Conservation (phyloP, 2,329 filamentous ascomycete species). For the Fusarium musae region DNA sequence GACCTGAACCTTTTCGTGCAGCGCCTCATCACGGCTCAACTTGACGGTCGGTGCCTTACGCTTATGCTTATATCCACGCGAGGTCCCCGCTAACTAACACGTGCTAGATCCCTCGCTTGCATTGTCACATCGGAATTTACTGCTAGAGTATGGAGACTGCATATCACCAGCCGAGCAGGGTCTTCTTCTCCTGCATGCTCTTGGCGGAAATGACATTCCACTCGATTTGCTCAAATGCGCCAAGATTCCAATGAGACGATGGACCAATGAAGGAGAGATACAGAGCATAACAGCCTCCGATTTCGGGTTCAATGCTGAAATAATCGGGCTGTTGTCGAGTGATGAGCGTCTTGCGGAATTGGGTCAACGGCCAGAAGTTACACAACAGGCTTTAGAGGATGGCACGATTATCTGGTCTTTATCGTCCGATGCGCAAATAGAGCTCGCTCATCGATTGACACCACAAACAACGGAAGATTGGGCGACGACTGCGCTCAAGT, state of each 20-base stretch:
- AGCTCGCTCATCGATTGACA: not conserved
- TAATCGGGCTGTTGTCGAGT: slow-evolving; percentile 33
- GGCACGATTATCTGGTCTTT: slow-evolving; percentile 36
- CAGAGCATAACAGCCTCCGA: slow-evolving; percentile 30
- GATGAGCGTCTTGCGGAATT: slow-evolving; percentile 16
- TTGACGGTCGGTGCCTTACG: slow-evolving; percentile 14
- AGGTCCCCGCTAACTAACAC: not conserved
- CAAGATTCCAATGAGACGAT: slow-evolving; percentile 36
- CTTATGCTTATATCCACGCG: accelerated
- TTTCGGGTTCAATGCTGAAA: slow-evolving; percentile 39
- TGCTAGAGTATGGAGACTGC: slow-evolving; percentile 41
- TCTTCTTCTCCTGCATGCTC: slow-evolving; percentile 38
- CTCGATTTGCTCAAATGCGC: slow-evolving; percentile 39
- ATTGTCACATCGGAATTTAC: slow-evolving; percentile 40
- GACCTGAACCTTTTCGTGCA: slow-evolving; percentile 39
- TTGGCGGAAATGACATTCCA: slow-evolving; percentile 41
- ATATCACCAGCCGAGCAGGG: slow-evolving; percentile 42
- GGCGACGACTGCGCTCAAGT: slow-evolving; percentile 29
- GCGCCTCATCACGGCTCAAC: slow-evolving; percentile 36
- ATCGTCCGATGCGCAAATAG: not conserved
- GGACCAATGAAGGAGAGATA: slow-evolving; percentile 45
- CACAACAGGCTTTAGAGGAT: slow-evolving; percentile 30
- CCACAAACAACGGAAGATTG: slow-evolving; percentile 36
- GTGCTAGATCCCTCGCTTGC: slow-evolving; percentile 14
- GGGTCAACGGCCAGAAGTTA: slow-evolving; percentile 20